These are phyloP conservation scores for Pythium sp. DNA, from an alignment of 352 stramenopile genomes.

Conservation along the genomic window DNA sequence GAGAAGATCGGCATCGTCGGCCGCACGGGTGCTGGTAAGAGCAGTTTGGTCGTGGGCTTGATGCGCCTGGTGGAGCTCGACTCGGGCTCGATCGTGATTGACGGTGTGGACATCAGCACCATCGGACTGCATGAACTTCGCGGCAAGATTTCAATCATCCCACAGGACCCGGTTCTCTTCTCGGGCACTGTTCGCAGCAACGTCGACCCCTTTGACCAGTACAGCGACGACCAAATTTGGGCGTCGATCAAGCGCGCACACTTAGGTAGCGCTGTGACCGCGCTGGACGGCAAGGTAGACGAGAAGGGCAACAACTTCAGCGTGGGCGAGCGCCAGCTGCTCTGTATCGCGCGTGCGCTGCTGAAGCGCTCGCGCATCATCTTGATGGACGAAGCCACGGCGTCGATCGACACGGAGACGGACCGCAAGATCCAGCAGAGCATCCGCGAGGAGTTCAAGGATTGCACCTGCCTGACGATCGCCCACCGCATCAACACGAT, in stretches of 20 bases:
- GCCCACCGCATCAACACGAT: slow-evolving; percentile 97
- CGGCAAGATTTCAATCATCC: slow-evolving; percentile 66
- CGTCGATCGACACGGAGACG: slow-evolving; percentile 86
- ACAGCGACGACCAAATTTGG: slow-evolving; percentile 69
- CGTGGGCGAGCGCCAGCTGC: slow-evolving; percentile 94
- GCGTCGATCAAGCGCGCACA: slow-evolving; percentile 64
- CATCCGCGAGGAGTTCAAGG: slow-evolving; percentile 92
- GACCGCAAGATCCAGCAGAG: slow-evolving; percentile 90
- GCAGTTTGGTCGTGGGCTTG: slow-evolving; percentile 76
- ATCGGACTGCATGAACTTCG: slow-evolving; percentile 30
- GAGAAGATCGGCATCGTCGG: slow-evolving; percentile 75
- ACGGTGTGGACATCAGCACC: slow-evolving; percentile 30
- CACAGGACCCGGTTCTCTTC: slow-evolving; percentile 91
- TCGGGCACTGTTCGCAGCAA: slow-evolving; percentile 83
- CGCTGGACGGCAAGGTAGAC: slow-evolving; percentile 44
- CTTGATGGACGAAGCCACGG: slow-evolving; percentile 98
- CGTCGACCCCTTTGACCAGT: slow-evolving; percentile 84
- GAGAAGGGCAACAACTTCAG: slow-evolving; percentile 95
- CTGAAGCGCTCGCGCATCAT: slow-evolving; percentile 92
- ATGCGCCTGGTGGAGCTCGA: slow-evolving; percentile 85
- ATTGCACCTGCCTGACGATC: slow-evolving; percentile 95
- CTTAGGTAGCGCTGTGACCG: slow-evolving; percentile 60
- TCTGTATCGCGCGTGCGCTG: slow-evolving; percentile 95
- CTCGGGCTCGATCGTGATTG: slow-evolving; percentile 27
- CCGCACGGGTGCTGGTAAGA: slow-evolving; percentile 81